These are phyloP conservation scores for Lentinula detonsa DNA, from an alignment of 768 basidiomycete species.

Conservation along the genomic window DNA sequence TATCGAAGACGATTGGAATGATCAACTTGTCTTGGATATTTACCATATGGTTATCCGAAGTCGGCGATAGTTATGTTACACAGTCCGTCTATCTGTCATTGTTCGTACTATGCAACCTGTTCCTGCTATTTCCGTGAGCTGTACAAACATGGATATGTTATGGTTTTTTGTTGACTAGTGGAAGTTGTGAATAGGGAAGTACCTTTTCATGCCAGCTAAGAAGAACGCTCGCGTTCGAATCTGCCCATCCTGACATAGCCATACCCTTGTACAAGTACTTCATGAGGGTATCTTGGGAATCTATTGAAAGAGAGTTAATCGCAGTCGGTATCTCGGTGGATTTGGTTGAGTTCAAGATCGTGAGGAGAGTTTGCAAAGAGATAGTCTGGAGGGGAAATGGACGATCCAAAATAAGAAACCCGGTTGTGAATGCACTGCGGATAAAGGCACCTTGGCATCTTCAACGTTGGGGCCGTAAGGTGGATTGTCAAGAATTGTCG, in stretches of 20 bases:
- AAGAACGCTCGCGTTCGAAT: slow-evolving; percentile 52
- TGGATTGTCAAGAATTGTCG: slow-evolving; percentile 63
- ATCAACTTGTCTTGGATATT: neutral
- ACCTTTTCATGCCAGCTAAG: slow-evolving; percentile 98
- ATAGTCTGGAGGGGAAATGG: slow-evolving; percentile 43
- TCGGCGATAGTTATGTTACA: slow-evolving; percentile 20
- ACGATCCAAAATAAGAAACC: neutral
- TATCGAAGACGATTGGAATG: too few relatives aligned
- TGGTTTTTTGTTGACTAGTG: neutral
- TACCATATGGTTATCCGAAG: neutral
- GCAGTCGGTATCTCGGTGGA: slow-evolving; percentile 76
- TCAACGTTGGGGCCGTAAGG: slow-evolving; percentile 88
- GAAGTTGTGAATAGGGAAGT: slow-evolving; percentile 14
- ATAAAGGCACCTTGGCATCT: slow-evolving; percentile 76
- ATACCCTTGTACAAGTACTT: slow-evolving; percentile 98
- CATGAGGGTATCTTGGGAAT: slow-evolving; percentile 89
- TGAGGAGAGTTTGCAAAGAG: slow-evolving; percentile 73
- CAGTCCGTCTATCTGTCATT: slow-evolving; percentile 55
- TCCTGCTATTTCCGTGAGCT: slow-evolving; percentile 93
- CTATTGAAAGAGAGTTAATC: slow-evolving; percentile 65
- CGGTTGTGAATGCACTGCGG: neutral
- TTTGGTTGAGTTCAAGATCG: slow-evolving; percentile 93
- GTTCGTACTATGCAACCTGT: slow-evolving; percentile 90
- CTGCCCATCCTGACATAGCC: slow-evolving; percentile 60
- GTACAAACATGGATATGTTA: neutral